Percentiles rank a stretch among this genome's conserved stretches.
phyloP scores from a whole-genome alignment of 108 stramenopile species.

The Schizochytrium sp. region DNA sequence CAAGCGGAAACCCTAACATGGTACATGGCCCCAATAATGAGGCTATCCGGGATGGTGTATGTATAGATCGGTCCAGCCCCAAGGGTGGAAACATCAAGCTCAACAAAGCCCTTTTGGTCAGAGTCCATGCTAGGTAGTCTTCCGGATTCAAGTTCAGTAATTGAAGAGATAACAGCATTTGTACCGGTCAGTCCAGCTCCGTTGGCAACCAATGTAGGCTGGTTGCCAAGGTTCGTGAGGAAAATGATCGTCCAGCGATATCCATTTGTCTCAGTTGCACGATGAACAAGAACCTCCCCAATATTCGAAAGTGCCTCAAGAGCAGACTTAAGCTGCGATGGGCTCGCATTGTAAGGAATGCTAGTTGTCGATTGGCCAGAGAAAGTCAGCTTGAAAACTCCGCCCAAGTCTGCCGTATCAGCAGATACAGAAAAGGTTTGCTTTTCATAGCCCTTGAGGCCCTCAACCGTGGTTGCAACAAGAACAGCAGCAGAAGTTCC shows the following conservation, averaged over 20 bases:
- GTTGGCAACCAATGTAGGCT: constrained; percentile 71
- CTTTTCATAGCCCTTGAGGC: constrained; percentile 16
- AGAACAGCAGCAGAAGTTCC: background rate
- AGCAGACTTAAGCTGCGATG: constrained; percentile 73
- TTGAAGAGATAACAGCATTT: background rate
- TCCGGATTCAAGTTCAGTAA: background rate
- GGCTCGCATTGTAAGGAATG: constrained; percentile 83
- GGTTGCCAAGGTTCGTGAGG: constrained; percentile 80
- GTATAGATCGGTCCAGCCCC: background rate
- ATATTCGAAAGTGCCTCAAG: constrained; percentile 83
- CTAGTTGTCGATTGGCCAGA: constrained; percentile 72
- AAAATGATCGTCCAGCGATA: constrained; percentile 85
- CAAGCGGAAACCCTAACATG: constrained; percentile 77
- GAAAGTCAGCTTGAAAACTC: constrained; percentile 60
- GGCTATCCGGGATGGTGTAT: background rate
- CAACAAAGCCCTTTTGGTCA: background rate
- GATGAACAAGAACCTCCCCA: constrained; percentile 78
- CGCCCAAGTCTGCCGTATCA: constrained; percentile 57
- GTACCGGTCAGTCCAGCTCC: background rate
- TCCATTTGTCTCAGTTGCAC: constrained; percentile 73
- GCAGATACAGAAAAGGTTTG: constrained; percentile 53
- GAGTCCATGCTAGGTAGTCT: constrained; percentile 42
- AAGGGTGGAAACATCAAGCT: background rate
- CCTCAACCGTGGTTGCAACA: background rate
- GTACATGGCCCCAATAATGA: constrained; percentile 70